Evolutionary conservation across 805 yeast genomes (phyloP), one percentile per base, ranked within the genome.

Genomic region (Saturnispora besseyi): DNA sequence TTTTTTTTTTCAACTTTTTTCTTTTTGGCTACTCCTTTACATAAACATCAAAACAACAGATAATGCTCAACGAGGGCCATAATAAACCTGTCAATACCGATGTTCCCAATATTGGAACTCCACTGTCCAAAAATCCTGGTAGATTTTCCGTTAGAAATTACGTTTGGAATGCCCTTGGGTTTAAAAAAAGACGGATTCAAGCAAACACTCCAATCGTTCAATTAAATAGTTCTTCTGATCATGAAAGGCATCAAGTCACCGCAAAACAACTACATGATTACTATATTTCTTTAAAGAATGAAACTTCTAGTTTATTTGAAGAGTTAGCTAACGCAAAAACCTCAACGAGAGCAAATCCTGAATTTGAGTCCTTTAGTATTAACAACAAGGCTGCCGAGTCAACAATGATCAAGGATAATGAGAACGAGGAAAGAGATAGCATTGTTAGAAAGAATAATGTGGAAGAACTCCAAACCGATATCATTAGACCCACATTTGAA

Each of bases 211-310:
- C 40, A 18, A 36, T 8, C 10, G 21, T 10, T 18, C 24, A 10
- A 18, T 22, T n/a, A 5, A 18, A 15, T 8, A 8, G 8, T 15
- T 22, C 4, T 18, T 11, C 13, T 15, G 24, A 36, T 21, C 10
- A 18, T 18, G 12, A 36, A 18, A 36, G 40, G 24, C 24, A 10
- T 5, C 54, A 58, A 5, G 48, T 62, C 21, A 62, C 64, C 6
- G 65, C 63, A 5, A 56, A 55, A 30, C 64, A 62, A 45, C 53
- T 63, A 3, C 53, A 58, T 11, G 59, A 58, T 12, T 61, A 60
- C 48, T 63, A 63, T 44, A 58, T 57, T 43, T 52, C 60, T 15
- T 52, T 63, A 33, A 61, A 59, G 37, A 49, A 49, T 26, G 63
- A 56, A 46, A 60, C 59, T 36, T 52, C 52, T 26, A 22, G 45